Base-by-base conservation (phyloP, 345 rosid genomes). In the Populus davidiana region DNA sequence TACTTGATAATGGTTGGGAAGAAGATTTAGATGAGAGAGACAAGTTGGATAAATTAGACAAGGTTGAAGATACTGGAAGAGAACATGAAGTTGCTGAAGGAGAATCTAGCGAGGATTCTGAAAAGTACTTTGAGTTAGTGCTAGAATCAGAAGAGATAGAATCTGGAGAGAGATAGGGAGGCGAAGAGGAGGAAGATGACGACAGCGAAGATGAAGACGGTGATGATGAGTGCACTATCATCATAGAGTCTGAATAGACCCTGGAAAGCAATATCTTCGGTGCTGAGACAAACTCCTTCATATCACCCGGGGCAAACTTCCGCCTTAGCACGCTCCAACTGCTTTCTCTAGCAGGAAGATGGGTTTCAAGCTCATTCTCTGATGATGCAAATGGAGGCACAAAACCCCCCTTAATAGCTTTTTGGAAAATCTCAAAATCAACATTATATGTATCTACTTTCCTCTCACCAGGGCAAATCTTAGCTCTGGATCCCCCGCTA, bases 161-260 rank as follows among this genome's bases (percentile, higher is more conserved):
- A 85, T 91, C 91, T 14, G 96, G 94, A 78, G 98, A 91, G 73
- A 85, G 92, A 83, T 82, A 91, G 72, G 92, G 88, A 78, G 97
- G 89, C 13, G 96, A 90, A 75, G 93, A 87, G 66, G 91, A 88
- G 16, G 90, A 86, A 41, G 92, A 89, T 35, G 88, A 91, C 4
- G 69, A 70, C 1, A 85, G 78, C 6, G 88, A 82, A 3, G 89
- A 76, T 39, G 89, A 75, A 39, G 85, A 81, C 9, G 93, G 88
- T 54, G 93, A 90, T 65, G 97, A 89, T 67, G 91, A 81, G 77
- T 85, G 97, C 69, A 91, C 91, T 36, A 90, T 85, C 94, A 94
- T 90, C 99, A 91, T 92, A 12, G 97, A 94, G 80, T 94, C 98
- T 47, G 99, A 96, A 82, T 92, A 92, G 44, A 92, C 91, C 77